phyloP scores from a whole-genome alignment of 2,329 filamentous ascomycete genomes.

The Trichoderma hamatum region DNA sequence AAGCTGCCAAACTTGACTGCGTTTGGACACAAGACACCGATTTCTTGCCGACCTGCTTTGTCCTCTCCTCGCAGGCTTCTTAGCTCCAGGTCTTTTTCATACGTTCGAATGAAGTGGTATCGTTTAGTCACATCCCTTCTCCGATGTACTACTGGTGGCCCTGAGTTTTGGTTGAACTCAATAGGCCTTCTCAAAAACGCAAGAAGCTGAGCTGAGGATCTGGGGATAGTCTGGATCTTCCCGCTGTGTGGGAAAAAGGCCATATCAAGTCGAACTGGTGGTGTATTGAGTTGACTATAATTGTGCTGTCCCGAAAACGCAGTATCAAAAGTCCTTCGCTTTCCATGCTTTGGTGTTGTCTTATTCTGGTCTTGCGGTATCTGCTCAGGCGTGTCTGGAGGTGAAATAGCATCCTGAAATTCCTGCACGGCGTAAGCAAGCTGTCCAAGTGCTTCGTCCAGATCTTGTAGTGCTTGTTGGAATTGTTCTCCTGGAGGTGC shows the following conservation, averaged over 20 bases:
- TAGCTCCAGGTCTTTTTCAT: constrained; percentile 54
- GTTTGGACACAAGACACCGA: constrained; percentile 40
- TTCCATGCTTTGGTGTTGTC: not conserved
- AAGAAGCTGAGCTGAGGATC: constrained; percentile 27
- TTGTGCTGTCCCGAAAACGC: not conserved
- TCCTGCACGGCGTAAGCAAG: constrained; percentile 25
- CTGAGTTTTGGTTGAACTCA: constrained; percentile 27
- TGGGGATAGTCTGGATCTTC: constrained; percentile 29
- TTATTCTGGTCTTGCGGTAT: constrained; percentile 7
- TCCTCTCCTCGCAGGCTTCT: constrained; percentile 38
- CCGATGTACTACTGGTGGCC: not conserved
- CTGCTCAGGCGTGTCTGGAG: constrained; percentile 4
- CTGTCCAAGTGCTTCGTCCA: constrained; percentile 27
- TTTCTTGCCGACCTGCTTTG: constrained; percentile 33
- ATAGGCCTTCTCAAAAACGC: constrained; percentile 31
- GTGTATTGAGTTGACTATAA: not conserved
- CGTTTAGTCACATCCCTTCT: constrained; percentile 28
- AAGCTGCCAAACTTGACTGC: constrained; percentile 36
- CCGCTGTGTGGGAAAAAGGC: constrained; percentile 43
- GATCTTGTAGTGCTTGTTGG: constrained; percentile 21
- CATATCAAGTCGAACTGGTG: constrained; percentile 37
- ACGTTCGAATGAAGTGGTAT: constrained; percentile 51
- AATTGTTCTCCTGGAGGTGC: not conserved
- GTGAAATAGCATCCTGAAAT: constrained; percentile 18
- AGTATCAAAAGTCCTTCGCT: not conserved